A percentile compares a stretch with the other conserved stretches of the same genome.
Conservation (phyloP, 345 rosid genomes). For the Salix arbutifolia region DNA sequence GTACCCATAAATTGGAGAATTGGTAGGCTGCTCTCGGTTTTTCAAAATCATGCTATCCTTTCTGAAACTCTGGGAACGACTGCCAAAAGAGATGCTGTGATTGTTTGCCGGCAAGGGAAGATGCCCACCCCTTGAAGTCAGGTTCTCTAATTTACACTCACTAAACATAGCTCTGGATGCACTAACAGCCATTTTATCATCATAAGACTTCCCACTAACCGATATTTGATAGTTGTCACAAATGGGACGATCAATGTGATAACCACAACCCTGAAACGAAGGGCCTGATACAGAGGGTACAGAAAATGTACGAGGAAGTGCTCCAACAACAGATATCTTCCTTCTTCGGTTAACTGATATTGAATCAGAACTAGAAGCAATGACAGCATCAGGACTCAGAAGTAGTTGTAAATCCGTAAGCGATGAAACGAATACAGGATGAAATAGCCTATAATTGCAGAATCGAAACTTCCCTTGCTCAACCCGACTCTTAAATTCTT, state of each 20-base stretch:
- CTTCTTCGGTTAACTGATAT: conserved; percentile 45
- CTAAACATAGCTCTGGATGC: conserved; percentile 39
- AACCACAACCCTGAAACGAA: conserved; percentile 77
- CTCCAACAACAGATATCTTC: conserved; percentile 76
- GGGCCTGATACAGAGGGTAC: conserved; percentile 93
- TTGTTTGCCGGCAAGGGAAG: conserved; percentile 19
- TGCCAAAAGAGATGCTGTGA: conserved; percentile 23
- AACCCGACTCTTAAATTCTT: conserved; percentile 41
- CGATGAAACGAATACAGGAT: conserved; percentile 35
- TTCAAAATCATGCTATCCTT: conserved; percentile 63
- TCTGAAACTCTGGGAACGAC: conserved; percentile 29
- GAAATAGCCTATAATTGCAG: conserved; percentile 50
- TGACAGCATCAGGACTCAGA: conserved; percentile 41
- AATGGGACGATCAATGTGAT: conserved; percentile 65
- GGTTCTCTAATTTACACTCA: conserved; percentile 31
- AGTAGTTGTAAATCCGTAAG: conserved; percentile 45
- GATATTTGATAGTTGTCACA: conserved; percentile 34
- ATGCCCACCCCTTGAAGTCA: conserved; percentile 32
- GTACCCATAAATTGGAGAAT: conserved; percentile 46
- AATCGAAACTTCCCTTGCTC: conserved; percentile 52
- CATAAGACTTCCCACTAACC: conserved; percentile 25
- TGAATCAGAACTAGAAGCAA: conserved; percentile 55
- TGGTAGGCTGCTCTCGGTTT: conserved; percentile 37
- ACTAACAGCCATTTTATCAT: conserved; percentile 51
- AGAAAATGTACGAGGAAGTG: conserved; percentile 67